These are phyloP conservation scores for Wickerhamomyces pijperi DNA, from an alignment of 805 yeast genomes.

Conservation along the genomic window DNA sequence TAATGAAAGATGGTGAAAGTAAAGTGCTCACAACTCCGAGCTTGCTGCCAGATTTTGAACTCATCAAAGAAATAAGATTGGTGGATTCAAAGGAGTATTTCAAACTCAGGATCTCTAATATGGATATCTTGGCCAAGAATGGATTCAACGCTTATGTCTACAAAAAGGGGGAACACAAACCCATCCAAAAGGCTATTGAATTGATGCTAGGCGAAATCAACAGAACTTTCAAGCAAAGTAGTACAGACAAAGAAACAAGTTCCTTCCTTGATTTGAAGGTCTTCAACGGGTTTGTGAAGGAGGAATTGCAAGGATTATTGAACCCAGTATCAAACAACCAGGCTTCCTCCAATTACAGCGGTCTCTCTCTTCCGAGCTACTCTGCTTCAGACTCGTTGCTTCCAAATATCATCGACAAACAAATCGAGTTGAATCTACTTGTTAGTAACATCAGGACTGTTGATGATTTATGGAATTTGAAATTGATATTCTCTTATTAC, in stretches of 20 bases:
- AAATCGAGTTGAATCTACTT: slow-evolving; percentile 36
- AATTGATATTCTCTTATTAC: slow-evolving; percentile 48
- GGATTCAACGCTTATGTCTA: slow-evolving; percentile 32
- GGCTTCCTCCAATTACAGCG: slow-evolving; percentile 5
- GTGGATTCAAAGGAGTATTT: slow-evolving; percentile 35
- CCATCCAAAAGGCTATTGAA: slow-evolving; percentile 25
- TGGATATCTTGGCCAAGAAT: slow-evolving; percentile 21
- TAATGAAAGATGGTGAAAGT: slow-evolving; percentile 26
- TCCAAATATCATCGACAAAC: slow-evolving; percentile 41
- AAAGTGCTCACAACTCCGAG: slow-evolving; percentile 45
- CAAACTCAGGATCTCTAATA: slow-evolving; percentile 31
- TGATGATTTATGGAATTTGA: slow-evolving; percentile 56
- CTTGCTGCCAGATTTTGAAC: slow-evolving; percentile 48
- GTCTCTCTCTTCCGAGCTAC: background rate
- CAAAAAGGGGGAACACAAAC: slow-evolving; percentile 23
- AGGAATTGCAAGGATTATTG: slow-evolving; percentile 9
- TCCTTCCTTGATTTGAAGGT: slow-evolving; percentile 2
- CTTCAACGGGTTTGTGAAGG: slow-evolving; percentile 9
- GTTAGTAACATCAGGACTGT: slow-evolving; percentile 28
- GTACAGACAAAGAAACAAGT: background rate
- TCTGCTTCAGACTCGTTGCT: slow-evolving; percentile 11
- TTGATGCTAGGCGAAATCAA: slow-evolving; percentile 15
- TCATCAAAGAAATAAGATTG: slow-evolving; percentile 37
- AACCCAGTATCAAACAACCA: slow-evolving; percentile 4
- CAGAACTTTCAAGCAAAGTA: slow-evolving; percentile 8